Conservation (phyloP, 768 basidiomycete species). For the button mushroom (Agaricus bisporus) region DNA sequence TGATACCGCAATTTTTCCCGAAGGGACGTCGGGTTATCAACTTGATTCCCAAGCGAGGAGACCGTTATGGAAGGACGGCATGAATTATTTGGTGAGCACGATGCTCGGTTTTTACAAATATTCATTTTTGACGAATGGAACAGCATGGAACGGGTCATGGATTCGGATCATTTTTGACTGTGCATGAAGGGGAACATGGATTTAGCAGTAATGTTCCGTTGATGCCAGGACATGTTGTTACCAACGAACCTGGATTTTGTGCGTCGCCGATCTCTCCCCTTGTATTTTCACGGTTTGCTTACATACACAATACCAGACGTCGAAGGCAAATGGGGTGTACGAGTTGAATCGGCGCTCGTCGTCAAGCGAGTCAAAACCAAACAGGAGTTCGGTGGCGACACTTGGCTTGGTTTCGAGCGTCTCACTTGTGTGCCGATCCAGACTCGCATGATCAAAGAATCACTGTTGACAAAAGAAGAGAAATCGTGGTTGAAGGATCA, state of each 20-base stretch:
- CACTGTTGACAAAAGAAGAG: slow-evolving; percentile 81
- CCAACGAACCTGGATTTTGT: slow-evolving; percentile 95
- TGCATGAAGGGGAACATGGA: slow-evolving; percentile 80
- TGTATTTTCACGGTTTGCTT: slow-evolving; percentile 9
- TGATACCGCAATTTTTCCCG: slow-evolving; percentile 85
- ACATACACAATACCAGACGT: slow-evolving; percentile 40
- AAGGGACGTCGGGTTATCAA: slow-evolving; percentile 78
- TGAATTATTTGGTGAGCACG: slow-evolving; percentile 65
- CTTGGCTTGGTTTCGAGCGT: slow-evolving; percentile 89
- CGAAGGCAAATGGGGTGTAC: slow-evolving; percentile 80
- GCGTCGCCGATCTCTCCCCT: slow-evolving; percentile 24
- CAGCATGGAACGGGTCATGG: slow-evolving; percentile 93
- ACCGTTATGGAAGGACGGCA: slow-evolving; percentile 80
- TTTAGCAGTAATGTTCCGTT: slow-evolving; percentile 68
- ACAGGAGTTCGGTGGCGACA: slow-evolving; percentile 61
- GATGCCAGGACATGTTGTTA: slow-evolving; percentile 82
- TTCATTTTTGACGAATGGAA: slow-evolving; percentile 8
- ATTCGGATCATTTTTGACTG: slow-evolving; percentile 80
- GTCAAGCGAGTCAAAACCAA: slow-evolving; percentile 71
- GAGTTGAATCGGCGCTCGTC: slow-evolving; percentile 82
- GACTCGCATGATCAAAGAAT: slow-evolving; percentile 80
- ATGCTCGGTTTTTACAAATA: slow-evolving; percentile 6
- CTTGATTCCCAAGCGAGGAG: slow-evolving; percentile 88
- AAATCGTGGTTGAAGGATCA: slow-evolving; percentile 88
- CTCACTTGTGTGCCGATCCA: slow-evolving; percentile 94